These are phyloP conservation scores for Cnidoscolus chayamansa DNA, from an alignment of 441 rosid genomes.

Conservation along the genomic window DNA sequence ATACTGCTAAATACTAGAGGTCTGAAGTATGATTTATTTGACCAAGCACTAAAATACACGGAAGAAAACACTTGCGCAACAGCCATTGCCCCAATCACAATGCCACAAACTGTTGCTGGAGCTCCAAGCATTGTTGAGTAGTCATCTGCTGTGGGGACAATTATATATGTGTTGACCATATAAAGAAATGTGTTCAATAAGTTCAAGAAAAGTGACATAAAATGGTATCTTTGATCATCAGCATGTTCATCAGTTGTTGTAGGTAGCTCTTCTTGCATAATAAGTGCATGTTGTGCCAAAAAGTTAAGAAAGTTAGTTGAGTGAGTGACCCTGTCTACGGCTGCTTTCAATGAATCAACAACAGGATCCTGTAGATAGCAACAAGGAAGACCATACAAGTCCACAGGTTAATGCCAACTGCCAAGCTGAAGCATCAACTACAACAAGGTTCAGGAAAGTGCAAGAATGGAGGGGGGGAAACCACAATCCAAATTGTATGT, in stretches of 20 bases:
- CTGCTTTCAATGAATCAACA: constrained; percentile 71
- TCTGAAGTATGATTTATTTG: constrained; percentile 84
- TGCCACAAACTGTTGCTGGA: constrained; percentile 98
- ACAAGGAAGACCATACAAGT: constrained; percentile 16
- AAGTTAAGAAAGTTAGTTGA: constrained; percentile 88
- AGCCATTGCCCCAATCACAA: constrained; percentile 98
- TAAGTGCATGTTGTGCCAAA: constrained; percentile 96
- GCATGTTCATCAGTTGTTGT: constrained; percentile 60
- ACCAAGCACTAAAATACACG: constrained; percentile 97
- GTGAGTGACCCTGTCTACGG: constrained; percentile 74
- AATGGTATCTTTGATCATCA: constrained; percentile 74
- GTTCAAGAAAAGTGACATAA: constrained; percentile 79
- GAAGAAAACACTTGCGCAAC: constrained; percentile 97
- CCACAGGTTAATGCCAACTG: constrained; percentile 8
- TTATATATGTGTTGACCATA: constrained; percentile 95
- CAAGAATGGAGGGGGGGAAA: background rate
- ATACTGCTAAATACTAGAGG: constrained; percentile 94
- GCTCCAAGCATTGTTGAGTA: constrained; percentile 96
- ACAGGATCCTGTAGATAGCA: constrained; percentile 69
- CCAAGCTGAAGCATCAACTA: constrained; percentile 11
- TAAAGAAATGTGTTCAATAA: constrained; percentile 86
- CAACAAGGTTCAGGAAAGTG: background rate
- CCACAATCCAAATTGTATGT: background rate
- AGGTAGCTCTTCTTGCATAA: constrained; percentile 90
- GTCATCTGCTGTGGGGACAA: constrained; percentile 97